Evolutionary conservation across 441 rosid genomes (phyloP).

Genomic region (Pelargonium fulgidum): DNA sequence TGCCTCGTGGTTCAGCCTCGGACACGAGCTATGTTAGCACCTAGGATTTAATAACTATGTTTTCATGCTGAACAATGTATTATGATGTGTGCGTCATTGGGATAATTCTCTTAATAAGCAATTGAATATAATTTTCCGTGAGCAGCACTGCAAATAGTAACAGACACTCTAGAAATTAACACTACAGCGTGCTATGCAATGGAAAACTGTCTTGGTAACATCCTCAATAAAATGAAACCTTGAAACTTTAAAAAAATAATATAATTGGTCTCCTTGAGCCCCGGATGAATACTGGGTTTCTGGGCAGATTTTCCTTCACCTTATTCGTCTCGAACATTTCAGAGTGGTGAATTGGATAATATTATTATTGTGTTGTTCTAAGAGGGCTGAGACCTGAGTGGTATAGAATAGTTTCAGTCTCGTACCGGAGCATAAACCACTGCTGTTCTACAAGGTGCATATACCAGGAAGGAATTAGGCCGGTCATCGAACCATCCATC

Average conservation of each 20-base stretch:
- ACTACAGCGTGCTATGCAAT: not conserved
- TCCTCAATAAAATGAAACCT: not conserved
- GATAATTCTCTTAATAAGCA: no score
- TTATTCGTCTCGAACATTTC: not conserved
- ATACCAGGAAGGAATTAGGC: constrained; percentile 66
- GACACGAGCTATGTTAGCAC: constrained; percentile 39
- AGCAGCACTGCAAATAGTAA: no score
- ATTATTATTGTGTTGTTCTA: not conserved
- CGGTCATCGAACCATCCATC: constrained; percentile 68
- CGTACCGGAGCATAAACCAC: constrained; percentile 72
- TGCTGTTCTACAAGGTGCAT: constrained; percentile 83
- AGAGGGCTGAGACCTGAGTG: not conserved
- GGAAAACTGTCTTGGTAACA: not conserved
- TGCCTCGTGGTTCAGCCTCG: constrained; percentile 33
- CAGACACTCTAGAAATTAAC: no score
- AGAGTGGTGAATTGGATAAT: not conserved
- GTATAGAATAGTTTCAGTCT: constrained; percentile 19
- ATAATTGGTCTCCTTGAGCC: not conserved
- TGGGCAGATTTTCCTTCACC: not conserved
- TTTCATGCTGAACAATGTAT: no score
- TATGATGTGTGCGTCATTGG: no score
- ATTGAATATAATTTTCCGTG: no score
- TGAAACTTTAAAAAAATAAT: no score
- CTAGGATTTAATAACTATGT: constrained; percentile 15
- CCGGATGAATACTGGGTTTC: not conserved